Percentiles rank a stretch among this genome's conserved stretches.
Evolutionary conservation across 352 stramenopile species (phyloP).

Genomic region (Pythium aristosporum): DNA sequence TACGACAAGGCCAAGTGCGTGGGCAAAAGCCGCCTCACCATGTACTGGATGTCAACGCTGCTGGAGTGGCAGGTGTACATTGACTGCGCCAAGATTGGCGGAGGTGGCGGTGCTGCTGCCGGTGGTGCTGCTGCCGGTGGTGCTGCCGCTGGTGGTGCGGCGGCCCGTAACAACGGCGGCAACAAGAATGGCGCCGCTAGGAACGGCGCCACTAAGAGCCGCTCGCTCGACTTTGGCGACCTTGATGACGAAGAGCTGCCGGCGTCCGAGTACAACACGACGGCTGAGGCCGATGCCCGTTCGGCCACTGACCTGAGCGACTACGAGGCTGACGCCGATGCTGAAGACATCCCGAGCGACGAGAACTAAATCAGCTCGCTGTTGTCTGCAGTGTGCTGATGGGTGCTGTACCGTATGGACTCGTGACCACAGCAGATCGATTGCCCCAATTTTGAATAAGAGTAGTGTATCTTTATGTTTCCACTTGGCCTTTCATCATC

Average conservation of each 20-base stretch:
- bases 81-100: slow-evolving; percentile 18
- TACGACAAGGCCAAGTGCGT: slow-evolving; percentile 41
- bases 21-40: slow-evolving; percentile 38
- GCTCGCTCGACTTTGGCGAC: slow-evolving; percentile 15
- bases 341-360: slow-evolving; percentile 1
- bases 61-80: slow-evolving; percentile 58
- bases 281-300: not conserved
- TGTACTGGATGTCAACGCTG: slow-evolving; percentile 62
- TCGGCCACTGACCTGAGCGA: not conserved
- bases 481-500: no score
- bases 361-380: slow-evolving; percentile 5
- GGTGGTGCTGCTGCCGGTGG: no score
- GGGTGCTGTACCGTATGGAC: not conserved
- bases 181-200: no score
- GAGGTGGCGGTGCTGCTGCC: not conserved
- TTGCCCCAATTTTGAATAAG: not conserved
- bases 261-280: slow-evolving; percentile 5
- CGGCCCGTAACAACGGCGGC: no score
- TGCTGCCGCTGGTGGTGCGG: no score
- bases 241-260: not conserved
- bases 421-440: not conserved
- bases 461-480: not conserved
- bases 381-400: not conserved
- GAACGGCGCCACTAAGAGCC: not conserved
- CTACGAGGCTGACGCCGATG: not conserved